Base-by-base conservation (phyloP, 805 yeast species). In the Torulaspora indica region DNA sequence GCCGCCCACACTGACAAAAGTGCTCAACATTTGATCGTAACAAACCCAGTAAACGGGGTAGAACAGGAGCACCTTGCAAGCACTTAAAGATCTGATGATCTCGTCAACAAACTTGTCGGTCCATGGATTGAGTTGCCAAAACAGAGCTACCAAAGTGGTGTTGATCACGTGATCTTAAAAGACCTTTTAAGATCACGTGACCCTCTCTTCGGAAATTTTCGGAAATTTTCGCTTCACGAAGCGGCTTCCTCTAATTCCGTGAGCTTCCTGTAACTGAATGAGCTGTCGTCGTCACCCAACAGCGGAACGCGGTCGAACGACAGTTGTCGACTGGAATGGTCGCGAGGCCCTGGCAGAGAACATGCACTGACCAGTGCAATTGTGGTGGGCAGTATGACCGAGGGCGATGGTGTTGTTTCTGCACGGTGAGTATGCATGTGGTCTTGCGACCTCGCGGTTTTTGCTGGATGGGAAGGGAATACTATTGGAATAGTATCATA, bases 31-130 rank as follows among this genome's bases (percentile, higher is more conserved):
- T 69, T 82, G 87, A 39, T 79, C 78, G 64, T 82, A 82, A 28
- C 79, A 81, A 40, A 81, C 73, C 88, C 88, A 82, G 71, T 79
- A 85, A 40, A 85, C 70, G 30, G 89, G 85, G 62, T 75, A 83
- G 68, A 79, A 81, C 10, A 75, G 58, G 58, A 84, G 85, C 40
- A 85, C 86, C 63, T 79, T 78, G 72, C 89, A 85, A 37, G 89
- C 90, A 43, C 70, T 69, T 40, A 82, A 47, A 8, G 90, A 75
- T 54, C 85, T 76, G 40, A 63, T 64, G 37, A 83, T 82, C 70
- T 85, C 89, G 47, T 82, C 89, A 29, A 85, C 89, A 54, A 83
- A 84, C 47, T 72, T 70, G 57, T 83, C 87, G 36, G 71, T 62
- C 91, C 91, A 85, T 29, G 70, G 68, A n/a, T n/a, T n/a, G n/a